Conservation (phyloP, 306 rosid genomes). For the Gastrolobium villosum region DNA sequence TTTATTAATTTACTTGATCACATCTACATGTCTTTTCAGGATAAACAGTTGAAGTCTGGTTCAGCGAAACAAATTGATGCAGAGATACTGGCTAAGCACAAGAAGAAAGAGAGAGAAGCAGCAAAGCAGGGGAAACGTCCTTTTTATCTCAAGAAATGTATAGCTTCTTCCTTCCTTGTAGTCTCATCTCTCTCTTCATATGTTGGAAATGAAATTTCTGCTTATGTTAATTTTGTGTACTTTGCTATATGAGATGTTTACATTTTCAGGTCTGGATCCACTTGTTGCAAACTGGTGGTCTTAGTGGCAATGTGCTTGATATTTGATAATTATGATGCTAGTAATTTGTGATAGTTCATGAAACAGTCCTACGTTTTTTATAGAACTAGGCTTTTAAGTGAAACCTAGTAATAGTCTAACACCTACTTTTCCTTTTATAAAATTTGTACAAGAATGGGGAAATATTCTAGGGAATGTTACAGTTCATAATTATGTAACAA, state of each 20-base stretch:
- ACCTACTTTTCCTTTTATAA: background rate
- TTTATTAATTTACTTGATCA: slow-evolving; percentile 1
- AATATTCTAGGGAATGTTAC: background rate
- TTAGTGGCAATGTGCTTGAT: slow-evolving; percentile 6
- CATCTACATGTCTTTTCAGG: slow-evolving; percentile 56
- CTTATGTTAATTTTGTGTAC: slow-evolving; percentile 9
- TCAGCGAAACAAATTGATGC: slow-evolving; percentile 59
- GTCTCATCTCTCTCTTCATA: background rate
- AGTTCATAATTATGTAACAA: background rate
- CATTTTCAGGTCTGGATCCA: background rate
- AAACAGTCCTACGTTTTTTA: background rate
- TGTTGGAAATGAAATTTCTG: slow-evolving; percentile 13
- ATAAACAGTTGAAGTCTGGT: slow-evolving; percentile 66
- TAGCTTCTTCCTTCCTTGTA: slow-evolving; percentile 2
- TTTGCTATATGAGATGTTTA: slow-evolving; percentile 12
- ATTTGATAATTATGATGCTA: slow-evolving; percentile 33
- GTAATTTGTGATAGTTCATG: slow-evolving; percentile 24
- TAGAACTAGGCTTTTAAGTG: background rate
- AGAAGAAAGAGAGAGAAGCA: slow-evolving; percentile 86
- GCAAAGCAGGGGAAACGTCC: slow-evolving; percentile 80
- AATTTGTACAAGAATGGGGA: background rate
- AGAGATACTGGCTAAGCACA: slow-evolving; percentile 69
- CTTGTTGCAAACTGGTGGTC: slow-evolving; percentile 1
- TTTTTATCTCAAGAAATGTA: slow-evolving; percentile 76
- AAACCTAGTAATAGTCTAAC: background rate